Evolutionary conservation across 495 filamentous ascomycete genomes (phyloP), one percentile per base, ranked within the genome.

Genomic region (Hypoxylon lenormandii): DNA sequence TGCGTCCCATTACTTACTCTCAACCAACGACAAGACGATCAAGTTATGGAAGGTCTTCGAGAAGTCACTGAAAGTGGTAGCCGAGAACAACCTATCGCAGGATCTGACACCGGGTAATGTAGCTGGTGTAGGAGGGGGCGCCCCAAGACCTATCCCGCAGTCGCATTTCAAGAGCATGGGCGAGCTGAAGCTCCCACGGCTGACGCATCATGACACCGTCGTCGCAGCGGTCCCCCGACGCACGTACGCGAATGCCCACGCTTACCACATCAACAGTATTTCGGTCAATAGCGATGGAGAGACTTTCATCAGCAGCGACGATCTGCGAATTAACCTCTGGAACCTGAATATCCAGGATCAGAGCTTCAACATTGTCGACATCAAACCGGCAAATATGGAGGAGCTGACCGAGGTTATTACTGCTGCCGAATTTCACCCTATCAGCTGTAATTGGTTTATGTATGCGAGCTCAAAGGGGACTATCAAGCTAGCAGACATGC

Each of bases 11-110:
- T 98, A 97, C 79, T 89, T 98, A 22, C 89, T 98, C 45, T 98
- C 95, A 10, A 98, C 95, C 57, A 98, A 98, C 78, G 95, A 98
- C 83, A 98, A 98, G 82, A 98, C 95, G 42, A 98, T 98, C 86
- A 98, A 98, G 84, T 85, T 98, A 62, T 98, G 95, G 95, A 98
- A 98, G 80, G 96, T 98, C 60, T 98, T 97, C 67, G 95, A 98
- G 81, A 98, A 98, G 83, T 97, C 94, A 33, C 83, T 98, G 72
- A 97, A 97, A 80, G 95, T 98, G 46, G 95, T 98, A 48, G 95
- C 95, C 8, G 95, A 98, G 83, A 98, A 98, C 83, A 98, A 98
- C 76, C 84, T 98, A 23, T 97, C 95, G 3, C 91, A 93, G 76
- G 95, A 98, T 77, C 83, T 96, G 68, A 97, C 93, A 12, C 93